Base-by-base conservation (phyloP, 75 land plant genomes). In the Isoetes taiwanensis region DNA sequence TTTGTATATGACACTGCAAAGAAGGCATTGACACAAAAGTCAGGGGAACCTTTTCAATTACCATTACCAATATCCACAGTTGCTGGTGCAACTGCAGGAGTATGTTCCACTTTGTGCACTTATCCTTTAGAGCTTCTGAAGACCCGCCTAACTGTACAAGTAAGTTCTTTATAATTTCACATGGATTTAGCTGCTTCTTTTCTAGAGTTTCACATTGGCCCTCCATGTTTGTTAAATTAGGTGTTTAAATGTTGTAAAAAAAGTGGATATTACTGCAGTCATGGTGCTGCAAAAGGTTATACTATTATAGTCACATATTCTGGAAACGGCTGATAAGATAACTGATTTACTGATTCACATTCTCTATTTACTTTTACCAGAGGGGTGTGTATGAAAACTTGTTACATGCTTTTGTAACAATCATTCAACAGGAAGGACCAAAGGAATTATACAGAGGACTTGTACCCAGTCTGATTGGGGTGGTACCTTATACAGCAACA, bases 51-150 rank as follows among this genome's bases (percentile, higher is more conserved):
- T 14, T 55, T 83, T 1, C 74, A 71, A 26, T 1, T 84, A 17
- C 81, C 77, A 2, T 25, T 93, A 11, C 85, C 98, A 28, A 32
- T 76, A 16, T 78, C 98, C 19, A 40, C 82, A 26, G 34, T 93
- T 58, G 95, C 98, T 9, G 98, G 98, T 23, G 98, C 98, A 20
- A 61, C 74, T 63, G 98, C 98, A 41, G 98, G 98, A 64, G 86
- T 93, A 10, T 83, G 95, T 74, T 87, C 98, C 5, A 93, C 98
- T 14, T 32, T 91, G 46, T 61, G 64, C 24, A 87, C 89, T 40
- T 87, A 93, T 60, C 98, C 98, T 32, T 83, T 93, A 16, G 98
- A 93, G 74, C 59, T 93, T 23, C 30, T 93, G 26, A 93, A 93
- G 46, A 93, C 98, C 38, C 87, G 98, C 43, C 53, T 93, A 54